These are phyloP conservation scores for Pseudonitzschia delicatissima DNA, from an alignment of 108 stramenopile species.

Conservation along the genomic window DNA sequence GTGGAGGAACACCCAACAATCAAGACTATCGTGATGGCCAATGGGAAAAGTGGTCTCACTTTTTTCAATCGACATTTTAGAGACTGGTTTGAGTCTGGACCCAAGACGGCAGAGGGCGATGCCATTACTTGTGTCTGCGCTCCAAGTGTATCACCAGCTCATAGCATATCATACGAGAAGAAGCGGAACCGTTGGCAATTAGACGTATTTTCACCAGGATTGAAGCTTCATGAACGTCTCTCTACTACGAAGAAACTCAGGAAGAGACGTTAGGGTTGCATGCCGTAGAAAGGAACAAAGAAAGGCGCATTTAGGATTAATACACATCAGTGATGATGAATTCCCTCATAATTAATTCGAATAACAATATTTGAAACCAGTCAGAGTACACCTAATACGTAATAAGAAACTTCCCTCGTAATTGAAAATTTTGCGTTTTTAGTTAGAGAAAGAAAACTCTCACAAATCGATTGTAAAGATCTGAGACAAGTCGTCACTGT, in stretches of 20 bases:
- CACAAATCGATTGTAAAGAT: conserved; percentile 37
- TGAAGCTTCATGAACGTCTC: conserved; percentile 16
- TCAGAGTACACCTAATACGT: too few species aligned
- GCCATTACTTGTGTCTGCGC: conserved; percentile 32
- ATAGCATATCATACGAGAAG: conserved; percentile 57
- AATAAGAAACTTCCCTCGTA: too few species aligned
- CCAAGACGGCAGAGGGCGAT: background rate
- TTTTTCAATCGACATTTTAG: conserved; percentile 67
- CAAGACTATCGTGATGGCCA: conserved; percentile 71
- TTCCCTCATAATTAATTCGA: too few species aligned
- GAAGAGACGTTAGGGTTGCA: too few species aligned
- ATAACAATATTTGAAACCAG: too few species aligned
- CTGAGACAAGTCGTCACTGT: conserved; percentile 76
- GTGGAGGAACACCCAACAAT: conserved; percentile 42
- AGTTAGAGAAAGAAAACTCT: background rate
- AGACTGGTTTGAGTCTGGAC: conserved; percentile 62
- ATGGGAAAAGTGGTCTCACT: conserved; percentile 52
- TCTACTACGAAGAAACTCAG: background rate
- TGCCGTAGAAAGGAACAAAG: too few species aligned
- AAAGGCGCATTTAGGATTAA: too few species aligned
- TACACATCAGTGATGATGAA: too few species aligned
- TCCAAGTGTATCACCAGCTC: conserved; percentile 63
- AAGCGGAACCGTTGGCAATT: conserved; percentile 76
- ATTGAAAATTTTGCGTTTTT: background rate
- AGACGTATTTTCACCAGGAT: conserved; percentile 61